Conservation (phyloP, 2,329 filamentous ascomycete species). For the Pseudogymnoascus sp. region DNA sequence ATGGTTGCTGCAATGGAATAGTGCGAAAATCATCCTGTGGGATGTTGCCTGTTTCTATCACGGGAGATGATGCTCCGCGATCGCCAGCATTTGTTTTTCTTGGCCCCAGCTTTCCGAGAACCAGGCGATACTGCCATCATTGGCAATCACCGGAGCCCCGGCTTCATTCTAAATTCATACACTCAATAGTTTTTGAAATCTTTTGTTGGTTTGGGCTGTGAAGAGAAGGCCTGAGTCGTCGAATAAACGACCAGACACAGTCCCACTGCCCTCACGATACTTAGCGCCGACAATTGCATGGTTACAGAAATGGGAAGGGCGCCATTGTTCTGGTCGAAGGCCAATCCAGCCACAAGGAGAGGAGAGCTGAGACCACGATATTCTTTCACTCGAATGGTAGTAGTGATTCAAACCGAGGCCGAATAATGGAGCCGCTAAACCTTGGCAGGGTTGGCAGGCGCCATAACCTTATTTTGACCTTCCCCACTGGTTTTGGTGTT, state of each 20-base stretch:
- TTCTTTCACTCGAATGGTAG: not conserved
- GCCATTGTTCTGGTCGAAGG: not conserved
- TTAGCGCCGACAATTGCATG: not conserved
- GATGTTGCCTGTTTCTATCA: not conserved
- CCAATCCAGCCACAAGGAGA: not conserved
- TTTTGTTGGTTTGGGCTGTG: not conserved
- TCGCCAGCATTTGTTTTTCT: not conserved
- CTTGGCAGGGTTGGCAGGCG: not conserved
- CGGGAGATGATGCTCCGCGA: not conserved
- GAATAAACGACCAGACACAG: not conserved
- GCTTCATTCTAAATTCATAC: not conserved
- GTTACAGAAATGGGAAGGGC: not conserved
- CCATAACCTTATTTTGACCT: constrained; percentile 6
- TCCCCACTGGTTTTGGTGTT: not conserved
- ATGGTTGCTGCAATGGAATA: not conserved
- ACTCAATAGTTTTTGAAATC: not conserved
- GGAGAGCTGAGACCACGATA: not conserved
- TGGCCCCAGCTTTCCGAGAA: not conserved
- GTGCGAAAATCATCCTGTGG: not conserved
- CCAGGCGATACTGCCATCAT: not conserved
- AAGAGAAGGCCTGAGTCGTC: not conserved
- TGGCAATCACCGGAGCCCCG: not conserved
- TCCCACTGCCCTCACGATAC: not conserved
- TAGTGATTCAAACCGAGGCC: not conserved
- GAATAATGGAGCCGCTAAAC: not conserved